A percentile compares a stretch with the other conserved stretches of the same genome.
Conservation (phyloP, 805 yeast genomes). For the Pichia manshurica region DNA sequence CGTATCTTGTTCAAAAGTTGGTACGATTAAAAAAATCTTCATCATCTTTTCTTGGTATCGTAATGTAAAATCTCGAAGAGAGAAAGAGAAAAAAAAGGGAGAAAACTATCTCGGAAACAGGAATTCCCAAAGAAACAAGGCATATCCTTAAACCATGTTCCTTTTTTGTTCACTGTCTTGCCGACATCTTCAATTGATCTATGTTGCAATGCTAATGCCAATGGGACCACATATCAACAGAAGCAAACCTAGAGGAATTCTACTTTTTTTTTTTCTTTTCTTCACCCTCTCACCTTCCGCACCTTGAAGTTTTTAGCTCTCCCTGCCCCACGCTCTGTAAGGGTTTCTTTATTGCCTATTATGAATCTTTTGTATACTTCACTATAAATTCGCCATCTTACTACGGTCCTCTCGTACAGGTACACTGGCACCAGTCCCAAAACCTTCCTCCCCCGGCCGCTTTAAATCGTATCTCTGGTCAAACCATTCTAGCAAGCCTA, state of each 20-base stretch:
- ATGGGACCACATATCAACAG: too few species aligned
- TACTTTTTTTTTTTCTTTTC: too few species aligned
- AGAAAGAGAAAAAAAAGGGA: background rate
- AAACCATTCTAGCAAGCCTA: constrained; percentile 76
- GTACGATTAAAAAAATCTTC: constrained; percentile 29
- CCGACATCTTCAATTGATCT: too few species aligned
- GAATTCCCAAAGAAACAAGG: background rate
- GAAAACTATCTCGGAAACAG: background rate
- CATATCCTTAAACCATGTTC: background rate
- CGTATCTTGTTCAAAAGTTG: constrained; percentile 26
- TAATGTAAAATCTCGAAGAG: constrained; percentile 4
- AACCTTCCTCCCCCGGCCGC: constrained; percentile 64
- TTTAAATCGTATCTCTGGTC: constrained; percentile 63
- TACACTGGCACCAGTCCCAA: constrained; percentile 41
- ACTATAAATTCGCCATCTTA: constrained; percentile 10
- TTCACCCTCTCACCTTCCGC: too few species aligned
- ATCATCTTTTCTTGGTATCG: constrained; percentile 20
- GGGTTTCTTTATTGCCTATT: too few species aligned
- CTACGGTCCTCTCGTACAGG: constrained; percentile 18
- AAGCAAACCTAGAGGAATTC: too few species aligned
- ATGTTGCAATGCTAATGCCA: too few species aligned
- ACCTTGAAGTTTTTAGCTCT: too few species aligned
- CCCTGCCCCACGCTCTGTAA: too few species aligned
- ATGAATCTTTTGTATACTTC: too few species aligned
- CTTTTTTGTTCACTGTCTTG: too few species aligned